A percentile compares a stretch with the other conserved stretches of the same genome.
Evolutionary conservation across 805 yeast species (phyloP).

Genomic region (Myxozyma kluyveri): DNA sequence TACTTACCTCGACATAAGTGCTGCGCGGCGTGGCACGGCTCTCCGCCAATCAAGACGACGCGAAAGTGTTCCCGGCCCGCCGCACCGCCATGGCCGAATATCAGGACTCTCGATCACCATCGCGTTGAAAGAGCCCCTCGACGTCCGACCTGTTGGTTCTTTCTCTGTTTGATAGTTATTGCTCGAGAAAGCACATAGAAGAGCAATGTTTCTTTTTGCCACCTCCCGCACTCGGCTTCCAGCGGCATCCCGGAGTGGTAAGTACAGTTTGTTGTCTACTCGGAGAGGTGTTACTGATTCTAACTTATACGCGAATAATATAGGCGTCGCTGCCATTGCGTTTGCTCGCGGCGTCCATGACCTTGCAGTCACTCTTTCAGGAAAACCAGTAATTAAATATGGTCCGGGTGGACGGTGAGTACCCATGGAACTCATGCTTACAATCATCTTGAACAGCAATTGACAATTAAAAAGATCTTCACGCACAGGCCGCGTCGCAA

Average conservation of each 20-base stretch:
- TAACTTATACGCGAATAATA: not conserved
- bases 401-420: slow-evolving; percentile 65
- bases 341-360: slow-evolving; percentile 22
- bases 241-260: not conserved
- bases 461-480: slow-evolving; percentile 47
- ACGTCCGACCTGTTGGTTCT: not conserved
- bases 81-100: slow-evolving; percentile 13
- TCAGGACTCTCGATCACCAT: too few relatives aligned
- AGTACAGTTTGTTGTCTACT: not conserved
- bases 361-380: slow-evolving; percentile 65
- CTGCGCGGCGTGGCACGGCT: too few relatives aligned
- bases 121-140: too few relatives aligned
- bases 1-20: too few relatives aligned
- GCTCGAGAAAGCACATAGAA: not conserved
- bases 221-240: not conserved
- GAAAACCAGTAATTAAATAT: slow-evolving; percentile 66
- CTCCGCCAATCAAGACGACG: not conserved
- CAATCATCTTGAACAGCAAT: not conserved
- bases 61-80: not conserved
- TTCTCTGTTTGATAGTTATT: not conserved
- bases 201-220: not conserved
- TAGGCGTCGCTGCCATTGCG: not conserved
- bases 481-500: slow-evolving; percentile 82
- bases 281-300: not conserved
- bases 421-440: not conserved